Evolutionary conservation across 805 yeast species (phyloP), one percentile per base, ranked within the genome.

Genomic region (Saccharomyces cerevisiae): DNA sequence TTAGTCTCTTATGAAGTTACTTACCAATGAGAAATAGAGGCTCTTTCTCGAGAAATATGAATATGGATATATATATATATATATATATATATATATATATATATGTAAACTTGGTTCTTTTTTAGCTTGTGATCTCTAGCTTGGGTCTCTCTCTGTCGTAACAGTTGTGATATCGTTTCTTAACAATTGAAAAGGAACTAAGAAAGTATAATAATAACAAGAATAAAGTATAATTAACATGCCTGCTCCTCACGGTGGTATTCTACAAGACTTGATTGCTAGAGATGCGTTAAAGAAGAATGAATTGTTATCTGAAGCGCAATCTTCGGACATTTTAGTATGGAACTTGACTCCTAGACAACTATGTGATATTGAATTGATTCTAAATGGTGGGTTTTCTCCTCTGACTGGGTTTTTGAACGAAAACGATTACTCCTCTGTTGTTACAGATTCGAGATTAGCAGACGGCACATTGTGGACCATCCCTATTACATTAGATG

Each of bases 241-340:
- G 88, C 84, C 85, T 55, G 73, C 82, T 64, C 96, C 98, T 55
- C 97, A 92, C 80, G 98, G 97, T 68, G 97, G 97, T 64, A 76
- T 76, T 53, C 80, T 91, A 61, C 85, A 91, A 72, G 98, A 91
- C 70, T 79, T 91, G 57, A 79, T 90, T 55, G 81, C 83, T 53
- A 84, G 98, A 73, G 98, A 91, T 70, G 80, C 82, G 32, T 69
- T 80, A 43, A 81, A 79, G 60, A 83, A 79, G 61, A 68, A 67
- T 5, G 74, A 78, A 51, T 76, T 91, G 47, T 64, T 85, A 47
- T 65, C 74, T 28, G 94, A 89, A 72, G 79, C 85, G 21, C 73
- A 76, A 31, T 63, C 71, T 41, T 61, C 76, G 21, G 71, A 76
- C 22, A 67, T 73, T 49, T 65, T 77, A n/a, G 70, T 80, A 51